phyloP scores from a whole-genome alignment of 768 basidiomycete genomes.

The Phaeolepiota aurea region DNA sequence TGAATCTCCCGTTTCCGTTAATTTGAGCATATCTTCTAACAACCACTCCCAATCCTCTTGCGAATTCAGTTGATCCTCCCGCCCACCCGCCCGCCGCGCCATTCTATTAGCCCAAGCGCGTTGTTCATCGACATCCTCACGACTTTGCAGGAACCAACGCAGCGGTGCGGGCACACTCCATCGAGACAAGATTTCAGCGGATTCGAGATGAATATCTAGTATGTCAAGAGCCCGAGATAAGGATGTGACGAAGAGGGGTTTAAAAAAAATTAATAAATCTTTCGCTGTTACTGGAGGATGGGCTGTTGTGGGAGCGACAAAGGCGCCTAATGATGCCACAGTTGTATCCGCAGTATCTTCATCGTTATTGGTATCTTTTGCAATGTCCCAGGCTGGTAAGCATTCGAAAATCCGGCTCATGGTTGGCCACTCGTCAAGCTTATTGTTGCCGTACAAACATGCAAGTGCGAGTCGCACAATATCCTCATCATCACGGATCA shows the following conservation, averaged over 20 bases:
- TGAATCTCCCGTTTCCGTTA: too few relatives aligned
- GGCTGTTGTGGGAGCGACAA: constrained; percentile 66
- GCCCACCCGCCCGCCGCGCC: constrained; percentile 60
- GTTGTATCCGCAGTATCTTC: constrained; percentile 79
- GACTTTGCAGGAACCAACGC: constrained; percentile 85
- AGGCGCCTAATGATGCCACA: constrained; percentile 69
- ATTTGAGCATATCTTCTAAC: constrained; percentile 84
- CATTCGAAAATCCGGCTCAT: constrained; percentile 97
- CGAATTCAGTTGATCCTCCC: constrained; percentile 42
- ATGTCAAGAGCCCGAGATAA: constrained; percentile 83
- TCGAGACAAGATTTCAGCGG: constrained; percentile 82
- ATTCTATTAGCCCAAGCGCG: constrained; percentile 81
- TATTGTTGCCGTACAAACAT: constrained; percentile 77
- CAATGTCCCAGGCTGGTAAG: constrained; percentile 81
- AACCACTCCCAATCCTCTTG: constrained; percentile 82
- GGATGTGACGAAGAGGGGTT: constrained; percentile 62
- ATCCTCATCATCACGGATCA: constrained; percentile 77
- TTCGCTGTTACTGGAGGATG: constrained; percentile 47
- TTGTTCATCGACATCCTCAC: constrained; percentile 58
- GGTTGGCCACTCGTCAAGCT: constrained; percentile 62
- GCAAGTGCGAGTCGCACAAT: constrained; percentile 83
- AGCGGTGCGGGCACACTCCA: constrained; percentile 83
- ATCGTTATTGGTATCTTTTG: constrained; percentile 47
- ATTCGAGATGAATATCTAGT: constrained; percentile 89
- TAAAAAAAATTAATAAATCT: constrained; percentile 78